Evolutionary conservation across 2,329 filamentous ascomycete species (phyloP).

Genomic region (Diaporthe amygdali): DNA sequence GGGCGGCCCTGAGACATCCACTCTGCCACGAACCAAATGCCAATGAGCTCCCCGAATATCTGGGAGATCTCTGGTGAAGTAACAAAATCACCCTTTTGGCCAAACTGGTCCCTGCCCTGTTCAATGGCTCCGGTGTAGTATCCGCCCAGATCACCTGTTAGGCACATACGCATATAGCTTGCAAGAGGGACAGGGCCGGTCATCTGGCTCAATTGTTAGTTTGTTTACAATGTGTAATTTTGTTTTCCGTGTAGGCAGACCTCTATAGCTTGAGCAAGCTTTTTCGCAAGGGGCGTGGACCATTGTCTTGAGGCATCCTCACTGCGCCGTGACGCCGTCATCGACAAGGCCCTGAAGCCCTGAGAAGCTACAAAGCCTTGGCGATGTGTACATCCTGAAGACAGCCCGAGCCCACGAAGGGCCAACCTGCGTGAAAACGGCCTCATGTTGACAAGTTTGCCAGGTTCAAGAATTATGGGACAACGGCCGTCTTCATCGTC

Average conservation of each 20-base stretch:
- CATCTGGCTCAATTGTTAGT: conserved; percentile 42
- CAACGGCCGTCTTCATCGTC: neutral
- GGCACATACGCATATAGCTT: conserved; percentile 97
- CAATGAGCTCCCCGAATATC: conserved; percentile 92
- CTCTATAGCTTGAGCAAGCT: conserved; percentile 83
- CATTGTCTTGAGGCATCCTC: conserved; percentile 64
- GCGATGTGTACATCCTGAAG: neutral
- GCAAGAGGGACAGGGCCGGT: conserved; percentile 93
- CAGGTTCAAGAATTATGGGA: neutral
- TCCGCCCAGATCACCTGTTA: conserved; percentile 87
- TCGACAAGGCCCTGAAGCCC: conserved; percentile 12
- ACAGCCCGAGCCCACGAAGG: conserved; percentile 15
- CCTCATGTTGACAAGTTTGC: conserved; percentile 11
- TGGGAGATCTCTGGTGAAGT: conserved; percentile 98
- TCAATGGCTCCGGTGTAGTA: conserved; percentile 86
- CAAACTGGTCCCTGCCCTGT: conserved; percentile 82
- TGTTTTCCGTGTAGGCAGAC: conserved; percentile 51
- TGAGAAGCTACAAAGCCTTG: conserved; percentile 12
- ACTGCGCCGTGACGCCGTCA: conserved; percentile 4
- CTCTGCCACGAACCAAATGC: conserved; percentile 94
- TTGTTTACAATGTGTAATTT: neutral
- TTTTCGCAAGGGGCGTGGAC: conserved; percentile 92
- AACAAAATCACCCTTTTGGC: conserved; percentile 91
- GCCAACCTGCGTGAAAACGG: conserved; percentile 16
- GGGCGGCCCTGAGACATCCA: conserved; percentile 91